Evolutionary conservation across 1,139 yeast species (phyloP), one percentile per base, ranked within the genome.

Genomic region (Candida neerlandica): DNA sequence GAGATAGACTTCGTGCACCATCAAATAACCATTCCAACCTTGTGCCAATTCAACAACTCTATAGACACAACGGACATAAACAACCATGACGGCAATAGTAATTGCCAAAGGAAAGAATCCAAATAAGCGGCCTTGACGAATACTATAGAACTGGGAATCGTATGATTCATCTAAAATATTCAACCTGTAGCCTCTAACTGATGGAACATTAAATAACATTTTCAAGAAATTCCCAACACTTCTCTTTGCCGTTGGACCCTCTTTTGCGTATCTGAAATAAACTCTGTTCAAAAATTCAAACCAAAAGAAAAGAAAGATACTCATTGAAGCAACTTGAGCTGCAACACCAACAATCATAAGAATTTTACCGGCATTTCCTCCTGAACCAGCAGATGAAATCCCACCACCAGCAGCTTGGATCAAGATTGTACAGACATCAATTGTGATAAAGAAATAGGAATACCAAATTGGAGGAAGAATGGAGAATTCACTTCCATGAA

Each of bases 351-450:
- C 96, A 52, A 89, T 81, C 89, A 90, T 89, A 48, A 85, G 71
- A 65, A 86, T 71, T 0, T 88, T 79, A 39, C 97, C 97, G 0
- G 71, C 63, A 4, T 66, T 60, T 21, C 73, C 61, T 4, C 80
- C 67, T 0, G 80, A 79, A 34, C 77, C 71, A 4, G 94, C 81
- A 0, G 91, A 85, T 58, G 84, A 79, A 42, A 23, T 37, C 52
- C 91, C 96, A 51, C 89, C 90, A 33, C 97, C 97, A 19, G 74
- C 81, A 6, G 89, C 96, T 63, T 91, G 97, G 29, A 90, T 66
- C n/a, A 84, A 67, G 54, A 91, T 74, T 1, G 95, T 81, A 6
- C 85, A 59, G 9, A 87, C 70, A 58, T 90, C 96, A 56, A 82
- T 75, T 2, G 75, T 67, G 39, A 87, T 82, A 60, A 87, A 88